phyloP scores from a whole-genome alignment of 306 rosid species.

The Cucumis melo region DNA sequence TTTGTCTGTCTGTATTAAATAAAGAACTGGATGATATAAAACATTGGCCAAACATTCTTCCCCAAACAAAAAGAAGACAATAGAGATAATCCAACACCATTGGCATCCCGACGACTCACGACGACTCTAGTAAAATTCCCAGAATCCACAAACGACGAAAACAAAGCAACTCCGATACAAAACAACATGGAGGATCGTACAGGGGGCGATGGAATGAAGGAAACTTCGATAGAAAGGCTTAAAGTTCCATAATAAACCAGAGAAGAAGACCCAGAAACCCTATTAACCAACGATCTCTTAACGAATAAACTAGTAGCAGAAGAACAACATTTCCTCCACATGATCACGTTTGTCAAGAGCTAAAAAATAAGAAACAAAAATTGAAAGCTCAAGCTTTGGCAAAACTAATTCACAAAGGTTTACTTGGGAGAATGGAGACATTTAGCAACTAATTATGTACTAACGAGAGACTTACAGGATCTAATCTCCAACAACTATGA shows the following conservation, averaged over 20 bases:
- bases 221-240: background rate
- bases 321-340: constrained; percentile 17
- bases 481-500: too few species aligned
- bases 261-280: background rate
- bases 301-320: background rate
- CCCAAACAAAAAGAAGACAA: background rate
- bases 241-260: background rate
- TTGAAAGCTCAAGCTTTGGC: background rate
- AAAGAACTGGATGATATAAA: background rate
- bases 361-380: background rate
- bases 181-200: background rate
- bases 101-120: background rate
- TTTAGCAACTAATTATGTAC: too few species aligned
- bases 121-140: background rate
- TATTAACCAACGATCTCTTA: background rate
- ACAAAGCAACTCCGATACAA: background rate
- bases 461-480: too few species aligned
- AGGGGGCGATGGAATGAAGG: background rate
- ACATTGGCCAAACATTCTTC: background rate
- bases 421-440: too few species aligned
- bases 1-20: background rate
- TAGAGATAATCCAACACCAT: background rate
- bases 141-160: background rate
- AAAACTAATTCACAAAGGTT: too few species aligned
- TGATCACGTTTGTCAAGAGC: background rate